Conservation (phyloP, 2,329 filamentous ascomycete genomes). For the Dryadomyces sulphureus region DNA sequence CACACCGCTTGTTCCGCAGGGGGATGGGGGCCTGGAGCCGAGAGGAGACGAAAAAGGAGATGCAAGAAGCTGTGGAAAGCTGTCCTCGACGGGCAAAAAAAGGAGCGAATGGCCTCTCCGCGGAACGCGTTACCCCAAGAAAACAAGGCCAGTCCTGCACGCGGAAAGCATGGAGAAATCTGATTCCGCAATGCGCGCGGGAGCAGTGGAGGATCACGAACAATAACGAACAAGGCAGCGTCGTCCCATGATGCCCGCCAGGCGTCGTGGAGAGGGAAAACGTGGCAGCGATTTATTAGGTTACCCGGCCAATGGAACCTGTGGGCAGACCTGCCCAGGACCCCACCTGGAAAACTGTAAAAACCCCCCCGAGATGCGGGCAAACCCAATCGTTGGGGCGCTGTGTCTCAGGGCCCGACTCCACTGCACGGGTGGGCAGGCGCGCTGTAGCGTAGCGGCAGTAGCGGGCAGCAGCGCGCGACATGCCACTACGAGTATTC, state of each 20-base stretch:
- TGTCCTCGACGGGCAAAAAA: too few species aligned
- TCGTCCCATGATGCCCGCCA: background rate
- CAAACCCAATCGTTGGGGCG: background rate
- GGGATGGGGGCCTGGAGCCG: background rate
- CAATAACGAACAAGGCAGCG: background rate
- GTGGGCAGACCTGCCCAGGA: background rate
- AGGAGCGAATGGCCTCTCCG: too few species aligned
- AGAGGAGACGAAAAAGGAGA: background rate
- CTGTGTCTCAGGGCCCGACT: background rate
- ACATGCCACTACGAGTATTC: too few species aligned
- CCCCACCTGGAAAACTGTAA: background rate
- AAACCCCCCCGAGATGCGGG: too few species aligned
- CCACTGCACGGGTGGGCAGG: background rate
- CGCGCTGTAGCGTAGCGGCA: too few species aligned
- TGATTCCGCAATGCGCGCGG: background rate
- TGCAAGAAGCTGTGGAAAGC: background rate
- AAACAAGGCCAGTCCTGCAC: too few species aligned
- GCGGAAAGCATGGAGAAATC: background rate
- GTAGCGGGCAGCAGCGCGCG: too few species aligned
- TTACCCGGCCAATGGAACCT: background rate
- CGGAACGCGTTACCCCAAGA: background rate
- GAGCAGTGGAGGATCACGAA: too few species aligned
- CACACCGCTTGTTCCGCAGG: background rate
- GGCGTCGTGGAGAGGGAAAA: background rate
- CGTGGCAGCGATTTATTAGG: background rate